Base-by-base conservation (phyloP, 1,139 yeast genomes). In the Tardiomyces depauwii region DNA sequence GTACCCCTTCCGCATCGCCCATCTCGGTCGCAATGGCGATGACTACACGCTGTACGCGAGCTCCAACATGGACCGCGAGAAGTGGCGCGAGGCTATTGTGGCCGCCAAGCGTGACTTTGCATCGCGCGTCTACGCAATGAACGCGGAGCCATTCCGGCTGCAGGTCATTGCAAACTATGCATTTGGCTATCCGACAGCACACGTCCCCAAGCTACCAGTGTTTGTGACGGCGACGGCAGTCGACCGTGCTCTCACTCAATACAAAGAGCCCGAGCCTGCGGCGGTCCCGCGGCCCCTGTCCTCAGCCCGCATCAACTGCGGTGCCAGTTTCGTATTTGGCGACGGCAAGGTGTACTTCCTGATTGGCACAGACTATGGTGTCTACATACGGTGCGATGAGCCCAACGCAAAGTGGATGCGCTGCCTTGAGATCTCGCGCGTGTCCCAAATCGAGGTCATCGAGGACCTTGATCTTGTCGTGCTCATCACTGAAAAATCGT, bases 181-280 rank as follows among this genome's bases (percentile, higher is more conserved):
- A 46, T 85, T 85, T 64, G 82, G 80, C 1, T 84, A 82, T 59
- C 84, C 79, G 18, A 72, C 69, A 6, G 63, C 70, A 10, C 74
- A 71, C 44, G 69, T 73, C n/a, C 76, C 84, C 0, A 78, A 77
- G 52, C 60, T 83, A 41, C 88, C 84, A 2, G 67, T 80, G 1
- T 74, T 78, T 47, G 73, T 81, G 0, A 72, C 76, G n/a, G 73
- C 76, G 16, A 85, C 86, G 30, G 83, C 82, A 1, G 61, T 84
- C 19, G 80, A 79, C 51, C 61, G 71, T 5, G 76, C 79, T 3
- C 58, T 75, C 36, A 58, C 61, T 41, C 56, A 42, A 45, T 52
- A 18, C 47, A 53, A 12, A 53, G 51, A 16, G 52, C 49, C 47
- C 38, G 44, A 45, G 23, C 16, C 41, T 38, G 25, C 40, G 2